Percentiles rank a stretch among this genome's conserved stretches.
Evolutionary conservation across 2,329 filamentous ascomycete species (phyloP).

Genomic region (Sarocladium brachiariae): DNA sequence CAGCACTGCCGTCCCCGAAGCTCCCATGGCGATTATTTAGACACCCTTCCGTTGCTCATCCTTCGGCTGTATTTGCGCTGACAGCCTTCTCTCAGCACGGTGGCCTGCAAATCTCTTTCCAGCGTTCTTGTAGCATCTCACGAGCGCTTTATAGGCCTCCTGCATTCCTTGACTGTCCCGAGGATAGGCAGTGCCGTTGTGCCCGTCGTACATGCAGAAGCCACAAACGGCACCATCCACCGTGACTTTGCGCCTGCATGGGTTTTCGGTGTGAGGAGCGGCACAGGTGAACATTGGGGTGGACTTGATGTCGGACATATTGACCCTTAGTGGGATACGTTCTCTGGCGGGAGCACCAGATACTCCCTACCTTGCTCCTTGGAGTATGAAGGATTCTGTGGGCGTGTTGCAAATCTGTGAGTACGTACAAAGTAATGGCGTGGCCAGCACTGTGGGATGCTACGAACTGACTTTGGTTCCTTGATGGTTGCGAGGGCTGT

Average conservation of each 20-base stretch:
- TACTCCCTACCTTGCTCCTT: no score
- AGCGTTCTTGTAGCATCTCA: slow-evolving; percentile 1
- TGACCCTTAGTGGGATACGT: no score
- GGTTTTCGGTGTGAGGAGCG: background rate
- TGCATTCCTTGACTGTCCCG: background rate
- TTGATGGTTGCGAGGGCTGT: no score
- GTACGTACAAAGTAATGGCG: no score
- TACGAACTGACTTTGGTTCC: no score
- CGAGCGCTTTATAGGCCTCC: background rate
- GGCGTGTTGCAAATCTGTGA: no score
- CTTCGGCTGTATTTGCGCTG: background rate
- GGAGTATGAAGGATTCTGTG: no score
- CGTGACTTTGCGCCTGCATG: background rate
- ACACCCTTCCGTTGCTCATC: background rate
- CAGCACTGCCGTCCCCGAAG: no score
- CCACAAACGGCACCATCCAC: background rate
- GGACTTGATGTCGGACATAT: background rate
- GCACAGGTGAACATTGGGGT: background rate
- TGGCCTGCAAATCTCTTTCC: background rate
- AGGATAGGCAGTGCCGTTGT: background rate
- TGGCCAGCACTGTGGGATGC: no score
- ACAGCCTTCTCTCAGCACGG: background rate
- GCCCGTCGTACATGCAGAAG: slow-evolving; percentile 4
- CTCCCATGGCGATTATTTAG: no score
- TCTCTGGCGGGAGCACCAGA: no score